Percentiles rank a stretch among this genome's conserved stretches.
Evolutionary conservation across 2,329 filamentous ascomycete genomes (phyloP).

Genomic region (Volutella citrinella): DNA sequence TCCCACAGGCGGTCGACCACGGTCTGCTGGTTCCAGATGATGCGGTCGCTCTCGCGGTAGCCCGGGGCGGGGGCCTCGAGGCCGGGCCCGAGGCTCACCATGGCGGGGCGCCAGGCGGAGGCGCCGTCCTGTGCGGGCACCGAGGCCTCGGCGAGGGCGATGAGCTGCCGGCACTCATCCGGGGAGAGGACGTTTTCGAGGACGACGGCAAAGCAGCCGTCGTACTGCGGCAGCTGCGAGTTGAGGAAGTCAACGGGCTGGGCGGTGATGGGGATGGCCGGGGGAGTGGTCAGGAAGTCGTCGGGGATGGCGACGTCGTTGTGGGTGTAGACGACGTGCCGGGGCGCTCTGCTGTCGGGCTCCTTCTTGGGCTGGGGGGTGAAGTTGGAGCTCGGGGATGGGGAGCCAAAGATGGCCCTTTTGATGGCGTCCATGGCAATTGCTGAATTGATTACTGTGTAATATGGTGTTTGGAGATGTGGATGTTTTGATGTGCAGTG

Average conservation of each 20-base stretch:
- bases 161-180: constrained; percentile 57
- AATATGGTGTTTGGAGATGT: too few species aligned
- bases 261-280: constrained; percentile 39
- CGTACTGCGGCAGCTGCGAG: constrained; percentile 49
- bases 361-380: constrained; percentile 3
- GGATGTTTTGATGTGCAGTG: too few species aligned
- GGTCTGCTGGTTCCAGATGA: constrained; percentile 68
- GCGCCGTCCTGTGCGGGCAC: constrained; percentile 30
- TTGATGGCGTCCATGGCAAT: too few species aligned
- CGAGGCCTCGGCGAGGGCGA: constrained; percentile 50
- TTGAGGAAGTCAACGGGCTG: constrained; percentile 50
- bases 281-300: constrained; percentile 41
- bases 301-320: constrained; percentile 35
- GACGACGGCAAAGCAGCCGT: constrained; percentile 51
- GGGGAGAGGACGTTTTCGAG: constrained; percentile 56
- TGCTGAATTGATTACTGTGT: too few species aligned
- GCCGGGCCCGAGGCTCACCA: constrained; percentile 64
- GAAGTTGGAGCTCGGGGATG: constrained; percentile 4
- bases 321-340: constrained; percentile 25
- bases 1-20: constrained; percentile 62
- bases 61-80: constrained; percentile 51
- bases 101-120: constrained; percentile 61
- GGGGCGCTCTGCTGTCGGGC: constrained; percentile 4
- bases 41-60: constrained; percentile 69
- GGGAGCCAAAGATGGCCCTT: too few species aligned